phyloP scores from a whole-genome alignment of 768 basidiomycete species.

The Leucogyrophana mollusca region DNA sequence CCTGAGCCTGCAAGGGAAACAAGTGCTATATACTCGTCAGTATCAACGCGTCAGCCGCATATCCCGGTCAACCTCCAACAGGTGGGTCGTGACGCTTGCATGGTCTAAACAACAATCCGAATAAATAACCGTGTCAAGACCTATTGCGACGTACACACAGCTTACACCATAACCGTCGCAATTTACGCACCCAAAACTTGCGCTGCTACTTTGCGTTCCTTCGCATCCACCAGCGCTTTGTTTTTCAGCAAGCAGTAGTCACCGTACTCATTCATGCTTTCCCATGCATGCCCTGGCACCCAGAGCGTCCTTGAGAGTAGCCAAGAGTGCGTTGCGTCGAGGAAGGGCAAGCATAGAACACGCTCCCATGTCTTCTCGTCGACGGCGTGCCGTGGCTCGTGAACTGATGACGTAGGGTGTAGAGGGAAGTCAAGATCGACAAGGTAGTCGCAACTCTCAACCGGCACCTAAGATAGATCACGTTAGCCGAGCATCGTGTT shows the following conservation, averaged over 20 bases:
- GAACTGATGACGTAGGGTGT: constrained; percentile 49
- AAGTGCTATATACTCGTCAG: too few species aligned
- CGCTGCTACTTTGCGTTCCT: constrained; percentile 20
- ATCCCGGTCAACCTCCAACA: constrained; percentile 5
- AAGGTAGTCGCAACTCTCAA: constrained; percentile 81
- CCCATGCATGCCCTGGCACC: constrained; percentile 73
- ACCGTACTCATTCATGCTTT: constrained; percentile 71
- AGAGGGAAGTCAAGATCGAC: constrained; percentile 86
- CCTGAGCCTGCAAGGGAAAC: not conserved
- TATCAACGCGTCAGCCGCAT: constrained; percentile 10
- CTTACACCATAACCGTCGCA: constrained; percentile 1
- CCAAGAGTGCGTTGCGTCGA: constrained; percentile 77
- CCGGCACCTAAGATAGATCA: constrained; percentile 51
- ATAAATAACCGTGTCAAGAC: not conserved
- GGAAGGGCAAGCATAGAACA: constrained; percentile 76
- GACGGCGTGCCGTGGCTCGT: constrained; percentile 80
- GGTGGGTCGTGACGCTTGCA: not conserved
- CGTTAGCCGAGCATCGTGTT: constrained; percentile 2
- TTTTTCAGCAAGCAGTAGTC: constrained; percentile 90
- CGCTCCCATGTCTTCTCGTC: constrained; percentile 76
- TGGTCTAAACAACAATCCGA: too few species aligned
- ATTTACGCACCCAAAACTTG: constrained; percentile 7
- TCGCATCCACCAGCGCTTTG: constrained; percentile 29
- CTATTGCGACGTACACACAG: not conserved
- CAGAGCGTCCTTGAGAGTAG: constrained; percentile 76